Conservation (phyloP, 75 land plant genomes). For the Sequoia sempervirens region DNA sequence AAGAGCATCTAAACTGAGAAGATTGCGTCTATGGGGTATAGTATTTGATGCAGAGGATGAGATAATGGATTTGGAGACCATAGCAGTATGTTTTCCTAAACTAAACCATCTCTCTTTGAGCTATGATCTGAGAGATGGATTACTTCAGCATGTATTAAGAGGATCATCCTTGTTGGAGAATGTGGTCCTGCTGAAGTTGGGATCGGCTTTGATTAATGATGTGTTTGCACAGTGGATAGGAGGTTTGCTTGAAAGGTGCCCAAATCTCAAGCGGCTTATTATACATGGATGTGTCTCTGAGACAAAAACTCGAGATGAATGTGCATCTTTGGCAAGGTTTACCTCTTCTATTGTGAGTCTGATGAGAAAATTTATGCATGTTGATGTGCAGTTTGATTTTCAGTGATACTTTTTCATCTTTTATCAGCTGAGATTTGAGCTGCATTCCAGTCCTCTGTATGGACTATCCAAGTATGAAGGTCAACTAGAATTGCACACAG, state of each 20-base stretch:
- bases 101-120: constrained; percentile 60
- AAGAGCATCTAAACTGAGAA: constrained; percentile 49
- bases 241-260: constrained; percentile 64
- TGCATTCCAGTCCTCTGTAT: not conserved
- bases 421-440: not conserved
- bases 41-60: constrained; percentile 67
- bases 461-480: not conserved
- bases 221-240: constrained; percentile 59
- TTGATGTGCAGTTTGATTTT: constrained; percentile 59
- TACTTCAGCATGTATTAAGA: constrained; percentile 43
- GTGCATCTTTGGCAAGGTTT: constrained; percentile 45
- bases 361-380: constrained; percentile 58
- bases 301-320: constrained; percentile 55
- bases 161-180: constrained; percentile 52
- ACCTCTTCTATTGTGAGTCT: constrained; percentile 52
- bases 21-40: constrained; percentile 65
- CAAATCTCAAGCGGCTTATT: constrained; percentile 55
- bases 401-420: constrained; percentile 21
- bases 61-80: constrained; percentile 58
- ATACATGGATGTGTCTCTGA: constrained; percentile 70
- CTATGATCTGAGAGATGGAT: constrained; percentile 57
- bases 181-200: constrained; percentile 56
- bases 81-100: constrained; percentile 59
- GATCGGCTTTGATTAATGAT: constrained; percentile 58
- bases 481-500: not conserved